Conservation (phyloP, 2,329 filamentous ascomycete species). For the Nemania sp. region DNA sequence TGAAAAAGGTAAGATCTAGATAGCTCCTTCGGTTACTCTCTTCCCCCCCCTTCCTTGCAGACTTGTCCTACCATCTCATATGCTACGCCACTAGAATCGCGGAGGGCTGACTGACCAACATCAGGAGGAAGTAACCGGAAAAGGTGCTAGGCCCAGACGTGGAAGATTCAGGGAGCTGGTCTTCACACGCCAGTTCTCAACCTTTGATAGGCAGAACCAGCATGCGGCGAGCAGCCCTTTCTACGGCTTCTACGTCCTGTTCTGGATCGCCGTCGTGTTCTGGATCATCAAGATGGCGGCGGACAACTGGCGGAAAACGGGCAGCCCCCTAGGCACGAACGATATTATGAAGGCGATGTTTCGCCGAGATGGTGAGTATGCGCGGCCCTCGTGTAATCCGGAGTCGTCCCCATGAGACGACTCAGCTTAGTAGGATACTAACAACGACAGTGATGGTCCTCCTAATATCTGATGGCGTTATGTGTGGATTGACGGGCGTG, state of each 20-base stretch:
- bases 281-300: constrained; percentile 75
- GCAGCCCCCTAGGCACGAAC: constrained; percentile 75
- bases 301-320: constrained; percentile 76
- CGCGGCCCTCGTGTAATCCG: background rate
- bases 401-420: background rate
- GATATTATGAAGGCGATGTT: constrained; percentile 80
- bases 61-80: background rate
- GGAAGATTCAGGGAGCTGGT: constrained; percentile 66
- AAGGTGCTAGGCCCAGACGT: constrained; percentile 41
- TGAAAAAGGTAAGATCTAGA: constrained; percentile 47
- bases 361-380: constrained; percentile 58
- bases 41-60: background rate
- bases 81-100: background rate
- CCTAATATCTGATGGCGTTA: constrained; percentile 73
- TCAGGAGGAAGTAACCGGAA: constrained; percentile 37
- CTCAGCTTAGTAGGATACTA: background rate
- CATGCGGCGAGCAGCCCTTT: constrained; percentile 75
- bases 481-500: constrained; percentile 75
- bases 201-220: constrained; percentile 79
- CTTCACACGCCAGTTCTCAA: constrained; percentile 78
- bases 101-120: background rate
- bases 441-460: constrained; percentile 60
- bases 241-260: constrained; percentile 82
- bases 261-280: constrained; percentile 78
- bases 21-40: background rate